phyloP scores from a whole-genome alignment of 805 yeast species.

The Kuraishia ogatae region DNA sequence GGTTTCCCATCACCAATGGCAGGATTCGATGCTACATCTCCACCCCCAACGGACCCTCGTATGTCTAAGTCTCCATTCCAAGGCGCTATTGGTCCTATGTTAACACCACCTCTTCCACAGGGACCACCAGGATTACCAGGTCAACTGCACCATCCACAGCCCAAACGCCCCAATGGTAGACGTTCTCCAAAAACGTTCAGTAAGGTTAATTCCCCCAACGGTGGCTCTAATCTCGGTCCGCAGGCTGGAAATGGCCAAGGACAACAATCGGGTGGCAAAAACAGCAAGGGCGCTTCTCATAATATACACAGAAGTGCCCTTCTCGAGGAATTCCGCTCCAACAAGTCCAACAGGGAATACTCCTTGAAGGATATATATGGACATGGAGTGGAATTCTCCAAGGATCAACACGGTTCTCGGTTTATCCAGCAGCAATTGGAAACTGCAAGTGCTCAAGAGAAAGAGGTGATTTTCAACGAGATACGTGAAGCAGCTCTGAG shows the following conservation, averaged over 20 bases:
- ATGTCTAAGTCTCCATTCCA: background rate
- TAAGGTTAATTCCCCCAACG: background rate
- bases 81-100: slow-evolving; percentile 1
- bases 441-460: slow-evolving; percentile 53
- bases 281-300: slow-evolving; percentile 18
- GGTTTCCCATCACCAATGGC: slow-evolving; percentile 21
- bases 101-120: slow-evolving; percentile 3
- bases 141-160: slow-evolving; percentile 1
- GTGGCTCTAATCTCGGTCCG: background rate
- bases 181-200: background rate
- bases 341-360: slow-evolving; percentile 48
- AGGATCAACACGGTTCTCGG: slow-evolving; percentile 96
- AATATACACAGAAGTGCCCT: slow-evolving; percentile 70
- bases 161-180: slow-evolving; percentile 4
- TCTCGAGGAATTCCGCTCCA: slow-evolving; percentile 76
- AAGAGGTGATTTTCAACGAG: slow-evolving; percentile 77
- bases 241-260: background rate
- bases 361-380: slow-evolving; percentile 71
- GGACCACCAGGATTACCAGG: slow-evolving; percentile 1
- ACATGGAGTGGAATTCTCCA: slow-evolving; percentile 83
- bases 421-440: slow-evolving; percentile 88
- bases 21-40: slow-evolving; percentile 11
- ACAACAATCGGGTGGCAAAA: slow-evolving; percentile 7
- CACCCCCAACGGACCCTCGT: slow-evolving; percentile 4
- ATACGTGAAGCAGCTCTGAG: slow-evolving; percentile 66